A percentile compares a stretch with the other conserved stretches of the same genome.
Evolutionary conservation across 495 filamentous ascomycete species (phyloP).

Genomic region (Penicillium ochrochloron): DNA sequence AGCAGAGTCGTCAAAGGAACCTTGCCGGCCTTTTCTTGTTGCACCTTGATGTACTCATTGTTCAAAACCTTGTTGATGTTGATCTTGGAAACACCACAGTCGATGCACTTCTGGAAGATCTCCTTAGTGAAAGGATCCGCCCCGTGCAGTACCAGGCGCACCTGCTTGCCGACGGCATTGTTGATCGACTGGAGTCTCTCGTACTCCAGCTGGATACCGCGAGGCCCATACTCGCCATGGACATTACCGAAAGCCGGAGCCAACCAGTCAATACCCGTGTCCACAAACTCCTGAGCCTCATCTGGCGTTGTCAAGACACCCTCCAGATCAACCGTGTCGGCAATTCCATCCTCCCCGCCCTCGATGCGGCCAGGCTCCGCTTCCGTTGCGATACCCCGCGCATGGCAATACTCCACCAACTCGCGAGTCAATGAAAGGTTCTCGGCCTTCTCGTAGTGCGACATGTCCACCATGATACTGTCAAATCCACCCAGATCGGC

Average conservation of each 20-base stretch:
- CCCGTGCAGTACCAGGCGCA: conserved; percentile 76
- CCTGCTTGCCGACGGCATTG: conserved; percentile 61
- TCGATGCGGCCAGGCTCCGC: conserved; percentile 84
- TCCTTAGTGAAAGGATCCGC: conserved; percentile 74
- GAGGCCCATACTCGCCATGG: conserved; percentile 78
- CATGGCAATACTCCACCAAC: conserved; percentile 72
- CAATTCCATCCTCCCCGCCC: conserved; percentile 82
- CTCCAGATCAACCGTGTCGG: conserved; percentile 75
- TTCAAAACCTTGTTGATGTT: conserved; percentile 88
- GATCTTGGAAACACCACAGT: conserved; percentile 71
- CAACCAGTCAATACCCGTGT: conserved; percentile 80
- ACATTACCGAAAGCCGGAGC: conserved; percentile 88
- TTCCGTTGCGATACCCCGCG: conserved; percentile 75
- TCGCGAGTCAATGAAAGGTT: conserved; percentile 75
- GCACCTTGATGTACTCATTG: conserved; percentile 66
- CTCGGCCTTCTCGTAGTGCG: conserved; percentile 80
- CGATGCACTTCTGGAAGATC: conserved; percentile 71
- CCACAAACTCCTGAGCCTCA: conserved; percentile 76
- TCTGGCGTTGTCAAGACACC: conserved; percentile 77
- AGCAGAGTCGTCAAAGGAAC: conserved; percentile 68
- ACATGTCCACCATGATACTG: conserved; percentile 85
- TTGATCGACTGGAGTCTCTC: conserved; percentile 68
- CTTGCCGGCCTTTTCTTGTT: conserved; percentile 69
- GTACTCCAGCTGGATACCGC: conserved; percentile 76
- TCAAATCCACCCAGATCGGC: conserved; percentile 72